phyloP scores from a whole-genome alignment of 106 monocot species.

The Acorus gramineus region DNA sequence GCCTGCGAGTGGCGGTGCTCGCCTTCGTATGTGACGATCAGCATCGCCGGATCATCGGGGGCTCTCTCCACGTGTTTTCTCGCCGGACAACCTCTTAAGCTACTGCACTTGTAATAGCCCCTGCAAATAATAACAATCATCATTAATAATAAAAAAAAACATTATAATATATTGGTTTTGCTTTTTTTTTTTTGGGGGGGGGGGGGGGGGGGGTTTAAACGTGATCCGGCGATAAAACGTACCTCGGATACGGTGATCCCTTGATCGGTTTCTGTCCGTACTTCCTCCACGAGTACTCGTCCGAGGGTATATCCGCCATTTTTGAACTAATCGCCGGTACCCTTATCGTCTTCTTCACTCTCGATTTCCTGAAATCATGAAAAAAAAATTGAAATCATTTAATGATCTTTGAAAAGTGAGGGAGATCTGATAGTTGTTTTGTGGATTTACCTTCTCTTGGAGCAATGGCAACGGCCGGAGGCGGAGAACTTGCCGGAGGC shows the following conservation, averaged over 20 bases:
- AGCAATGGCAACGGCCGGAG: constrained; percentile 78
- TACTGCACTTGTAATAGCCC: constrained; percentile 88
- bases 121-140: constrained; percentile 14
- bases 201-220: no score
- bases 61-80: constrained; percentile 86
- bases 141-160: no score
- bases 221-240: not conserved
- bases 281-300: constrained; percentile 39
- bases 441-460: constrained; percentile 51
- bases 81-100: constrained; percentile 70
- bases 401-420: no score
- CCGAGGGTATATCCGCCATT: constrained; percentile 29
- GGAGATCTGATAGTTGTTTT: no score
- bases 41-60: constrained; percentile 62
- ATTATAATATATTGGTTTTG: no score
- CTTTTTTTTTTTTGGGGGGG: no score
- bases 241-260: constrained; percentile 31
- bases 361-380: constrained; percentile 8
- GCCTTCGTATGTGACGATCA: constrained; percentile 76
- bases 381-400: no score
- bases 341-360: constrained; percentile 21
- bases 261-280: constrained; percentile 45
- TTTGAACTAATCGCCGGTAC: constrained; percentile 36
- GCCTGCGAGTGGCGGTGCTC: constrained; percentile 51
- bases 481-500: constrained; percentile 17